A percentile compares a stretch with the other conserved stretches of the same genome.
Evolutionary conservation across 257 asterid species (phyloP).

Genomic region (Nicotiana attenuata): DNA sequence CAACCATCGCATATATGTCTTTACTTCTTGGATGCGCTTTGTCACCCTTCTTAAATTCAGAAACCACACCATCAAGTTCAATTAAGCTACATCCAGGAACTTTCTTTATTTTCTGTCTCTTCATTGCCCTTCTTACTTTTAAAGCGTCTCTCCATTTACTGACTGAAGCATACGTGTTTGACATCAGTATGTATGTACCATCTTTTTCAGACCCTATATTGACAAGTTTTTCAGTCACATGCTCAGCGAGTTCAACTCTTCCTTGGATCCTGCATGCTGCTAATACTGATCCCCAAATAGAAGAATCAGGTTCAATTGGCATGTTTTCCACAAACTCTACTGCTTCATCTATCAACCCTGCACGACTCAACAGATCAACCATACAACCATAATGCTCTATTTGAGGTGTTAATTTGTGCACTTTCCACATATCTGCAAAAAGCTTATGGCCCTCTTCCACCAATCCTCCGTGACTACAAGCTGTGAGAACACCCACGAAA

Average conservation of each 20-base stretch:
- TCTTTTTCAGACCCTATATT: conserved; percentile 17
- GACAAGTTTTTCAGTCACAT: conserved; percentile 18
- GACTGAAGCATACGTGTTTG: conserved; percentile 33
- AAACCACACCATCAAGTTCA: conserved; percentile 34
- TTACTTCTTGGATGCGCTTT: conserved; percentile 24
- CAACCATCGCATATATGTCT: conserved; percentile 14
- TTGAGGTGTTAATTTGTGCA: conserved; percentile 27
- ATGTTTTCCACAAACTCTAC: conserved; percentile 18
- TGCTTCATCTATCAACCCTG: conserved; percentile 30
- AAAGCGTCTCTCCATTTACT: conserved; percentile 27
- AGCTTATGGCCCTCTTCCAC: conserved; percentile 24
- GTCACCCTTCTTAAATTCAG: conserved; percentile 29
- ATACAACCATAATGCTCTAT: conserved; percentile 37
- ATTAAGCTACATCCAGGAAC: conserved; percentile 41
- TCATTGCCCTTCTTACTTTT: conserved; percentile 22
- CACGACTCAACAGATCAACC: conserved; percentile 34
- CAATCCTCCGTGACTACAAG: conserved; percentile 32
- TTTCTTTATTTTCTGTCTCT: conserved; percentile 23
- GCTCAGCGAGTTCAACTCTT: conserved; percentile 29
- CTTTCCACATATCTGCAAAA: conserved; percentile 26
- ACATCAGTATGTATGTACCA: conserved; percentile 28
- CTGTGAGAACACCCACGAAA: conserved; percentile 31
- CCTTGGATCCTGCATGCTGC: conserved; percentile 37
- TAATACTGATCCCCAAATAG: conserved; percentile 27
- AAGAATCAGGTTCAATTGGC: conserved; percentile 29